These are phyloP conservation scores for Daldinia sp. DNA, from an alignment of 2,329 filamentous ascomycete genomes.

Conservation along the genomic window DNA sequence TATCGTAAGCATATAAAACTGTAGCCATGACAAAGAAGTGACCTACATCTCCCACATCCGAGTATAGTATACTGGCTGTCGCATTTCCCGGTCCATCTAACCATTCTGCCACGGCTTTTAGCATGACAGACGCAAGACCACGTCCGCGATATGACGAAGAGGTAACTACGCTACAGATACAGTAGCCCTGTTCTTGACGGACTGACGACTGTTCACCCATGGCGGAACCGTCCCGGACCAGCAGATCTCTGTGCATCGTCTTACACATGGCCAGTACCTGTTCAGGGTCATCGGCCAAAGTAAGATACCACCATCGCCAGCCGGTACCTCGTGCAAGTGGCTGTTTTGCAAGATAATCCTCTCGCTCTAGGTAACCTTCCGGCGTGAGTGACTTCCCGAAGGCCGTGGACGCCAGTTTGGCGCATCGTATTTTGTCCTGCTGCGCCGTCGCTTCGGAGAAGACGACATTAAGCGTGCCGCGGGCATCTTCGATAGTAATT, in stretches of 20 bases:
- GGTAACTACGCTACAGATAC: conserved; percentile 39
- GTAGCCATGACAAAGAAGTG: background rate
- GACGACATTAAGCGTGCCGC: conserved; percentile 14
- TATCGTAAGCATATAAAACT: conserved; percentile 10
- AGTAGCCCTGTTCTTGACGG: conserved; percentile 35
- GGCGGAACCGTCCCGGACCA: conserved; percentile 26
- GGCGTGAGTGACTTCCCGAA: conserved; percentile 36
- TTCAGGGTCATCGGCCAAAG: conserved; percentile 18
- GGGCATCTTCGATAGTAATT: conserved; percentile 24
- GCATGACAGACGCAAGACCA: conserved; percentile 36
- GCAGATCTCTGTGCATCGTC: conserved; percentile 39
- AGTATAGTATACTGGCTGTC: conserved; percentile 42
- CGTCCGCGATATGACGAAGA: conserved; percentile 31
- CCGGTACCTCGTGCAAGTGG: conserved; percentile 28
- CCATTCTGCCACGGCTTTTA: conserved; percentile 38
- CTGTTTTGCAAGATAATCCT: conserved; percentile 20
- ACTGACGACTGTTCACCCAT: background rate
- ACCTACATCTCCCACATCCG: conserved; percentile 37
- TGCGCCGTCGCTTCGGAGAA: conserved; percentile 35
- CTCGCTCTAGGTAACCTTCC: conserved; percentile 32
- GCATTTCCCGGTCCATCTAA: conserved; percentile 38
- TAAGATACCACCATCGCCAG: conserved; percentile 37
- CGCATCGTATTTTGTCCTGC: conserved; percentile 25
- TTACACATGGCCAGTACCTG: conserved; percentile 41
- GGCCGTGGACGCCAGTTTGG: conserved; percentile 30